A percentile compares a stretch with the other conserved stretches of the same genome.
Conservation (phyloP, 768 basidiomycete genomes). For the Psilocybe subaeruginosa region DNA sequence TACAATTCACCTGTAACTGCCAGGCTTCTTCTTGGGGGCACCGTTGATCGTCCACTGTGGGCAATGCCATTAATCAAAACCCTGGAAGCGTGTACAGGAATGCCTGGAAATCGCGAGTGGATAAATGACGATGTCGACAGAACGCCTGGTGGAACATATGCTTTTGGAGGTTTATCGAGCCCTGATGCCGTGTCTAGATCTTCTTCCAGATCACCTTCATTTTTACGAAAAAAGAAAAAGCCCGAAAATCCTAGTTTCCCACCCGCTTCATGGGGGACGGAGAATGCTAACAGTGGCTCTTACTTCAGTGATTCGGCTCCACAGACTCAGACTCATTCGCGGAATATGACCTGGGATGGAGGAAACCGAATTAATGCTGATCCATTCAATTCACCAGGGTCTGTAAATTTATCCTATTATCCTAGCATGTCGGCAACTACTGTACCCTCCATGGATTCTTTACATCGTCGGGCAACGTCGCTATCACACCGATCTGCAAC, state of each 20-base stretch:
- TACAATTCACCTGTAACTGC: slow-evolving; percentile 76
- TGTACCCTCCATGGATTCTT: background rate
- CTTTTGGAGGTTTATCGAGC: slow-evolving; percentile 58
- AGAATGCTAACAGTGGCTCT: slow-evolving; percentile 47
- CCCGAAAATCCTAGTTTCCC: slow-evolving; percentile 52
- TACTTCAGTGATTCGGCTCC: slow-evolving; percentile 46
- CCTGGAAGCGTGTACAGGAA: slow-evolving; percentile 70
- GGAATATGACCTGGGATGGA: slow-evolving; percentile 37
- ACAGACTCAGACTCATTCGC: slow-evolving; percentile 23
- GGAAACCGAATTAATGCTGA: slow-evolving; percentile 15
- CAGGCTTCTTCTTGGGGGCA: slow-evolving; percentile 81
- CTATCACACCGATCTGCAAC: background rate
- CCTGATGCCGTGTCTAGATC: slow-evolving; percentile 25
- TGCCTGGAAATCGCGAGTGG: slow-evolving; percentile 74
- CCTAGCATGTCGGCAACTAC: background rate
- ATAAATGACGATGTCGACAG: slow-evolving; percentile 48
- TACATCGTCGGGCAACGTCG: background rate
- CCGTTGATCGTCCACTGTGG: slow-evolving; percentile 77
- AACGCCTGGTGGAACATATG: slow-evolving; percentile 47
- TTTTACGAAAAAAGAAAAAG: slow-evolving; percentile 53
- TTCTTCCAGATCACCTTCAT: slow-evolving; percentile 34
- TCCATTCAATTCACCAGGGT: background rate
- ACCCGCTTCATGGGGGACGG: slow-evolving; percentile 63
- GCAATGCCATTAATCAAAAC: slow-evolving; percentile 74
- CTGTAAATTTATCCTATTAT: background rate